Conservation (phyloP, 768 basidiomycete genomes). For the Kwoniella bestiolae region DNA sequence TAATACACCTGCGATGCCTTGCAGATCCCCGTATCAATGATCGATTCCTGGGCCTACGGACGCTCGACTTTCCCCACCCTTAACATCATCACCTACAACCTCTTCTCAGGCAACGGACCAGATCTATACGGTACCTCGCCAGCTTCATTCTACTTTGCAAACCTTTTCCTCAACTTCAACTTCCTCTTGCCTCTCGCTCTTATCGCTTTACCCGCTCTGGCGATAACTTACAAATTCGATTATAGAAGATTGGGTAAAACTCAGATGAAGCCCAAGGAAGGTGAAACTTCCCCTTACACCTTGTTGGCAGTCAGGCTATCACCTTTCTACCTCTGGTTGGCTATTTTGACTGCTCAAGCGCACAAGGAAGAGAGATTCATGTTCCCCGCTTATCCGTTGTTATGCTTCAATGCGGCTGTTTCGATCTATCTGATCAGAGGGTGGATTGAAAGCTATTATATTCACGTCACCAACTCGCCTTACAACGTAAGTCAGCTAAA, state of each 20-base stretch:
- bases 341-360: slow-evolving; percentile 74
- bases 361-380: slow-evolving; percentile 99
- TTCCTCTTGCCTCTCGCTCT: slow-evolving; percentile 78
- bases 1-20: slow-evolving; percentile 32
- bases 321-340: slow-evolving; percentile 91
- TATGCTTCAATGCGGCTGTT: slow-evolving; percentile 95
- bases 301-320: slow-evolving; percentile 74
- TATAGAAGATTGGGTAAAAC: slow-evolving; percentile 69
- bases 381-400: slow-evolving; percentile 87
- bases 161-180: slow-evolving; percentile 94
- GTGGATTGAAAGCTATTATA: slow-evolving; percentile 78
- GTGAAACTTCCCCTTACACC: slow-evolving; percentile 70
- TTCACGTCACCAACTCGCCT: slow-evolving; percentile 77
- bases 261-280: slow-evolving; percentile 60
- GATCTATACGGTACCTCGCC: slow-evolving; percentile 91
- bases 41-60: slow-evolving; percentile 88
- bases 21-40: slow-evolving; percentile 73
- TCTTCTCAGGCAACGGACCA: slow-evolving; percentile 87
- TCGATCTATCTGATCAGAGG: slow-evolving; percentile 81
- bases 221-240: slow-evolving; percentile 74
- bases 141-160: slow-evolving; percentile 81
- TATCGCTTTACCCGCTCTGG: slow-evolving; percentile 75
- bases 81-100: slow-evolving; percentile 93
- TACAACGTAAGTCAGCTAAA: slow-evolving; percentile 70
- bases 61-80: slow-evolving; percentile 78